These are phyloP conservation scores for Fusarium nematophilum DNA, from an alignment of 2,329 filamentous ascomycete species.

Conservation along the genomic window DNA sequence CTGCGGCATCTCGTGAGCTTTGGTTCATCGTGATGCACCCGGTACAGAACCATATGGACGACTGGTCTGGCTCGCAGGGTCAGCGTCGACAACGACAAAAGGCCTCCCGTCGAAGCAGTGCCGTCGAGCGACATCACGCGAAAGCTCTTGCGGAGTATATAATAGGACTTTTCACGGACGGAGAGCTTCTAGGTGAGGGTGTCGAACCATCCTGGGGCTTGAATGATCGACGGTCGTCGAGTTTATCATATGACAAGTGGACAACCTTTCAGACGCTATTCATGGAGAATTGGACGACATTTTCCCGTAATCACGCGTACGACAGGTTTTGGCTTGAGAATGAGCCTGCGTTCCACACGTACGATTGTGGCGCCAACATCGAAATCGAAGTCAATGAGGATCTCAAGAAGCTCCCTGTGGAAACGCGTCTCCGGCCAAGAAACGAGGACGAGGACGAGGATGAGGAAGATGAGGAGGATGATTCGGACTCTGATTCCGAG, in stretches of 20 bases:
- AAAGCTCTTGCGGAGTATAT: not conserved
- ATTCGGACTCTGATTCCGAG: no score
- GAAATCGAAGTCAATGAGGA: not conserved
- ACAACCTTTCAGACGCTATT: not conserved
- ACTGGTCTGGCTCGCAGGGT: not conserved
- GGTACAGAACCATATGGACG: not conserved
- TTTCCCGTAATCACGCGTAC: not conserved
- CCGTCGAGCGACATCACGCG: not conserved
- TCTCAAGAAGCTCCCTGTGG: not conserved
- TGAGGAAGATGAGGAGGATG: not conserved
- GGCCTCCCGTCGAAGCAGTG: not conserved
- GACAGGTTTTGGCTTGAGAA: not conserved
- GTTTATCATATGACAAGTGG: not conserved
- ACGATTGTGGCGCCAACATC: not conserved
- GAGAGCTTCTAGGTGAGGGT: not conserved
- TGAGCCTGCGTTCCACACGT: not conserved
- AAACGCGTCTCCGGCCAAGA: not conserved
- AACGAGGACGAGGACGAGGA: not conserved
- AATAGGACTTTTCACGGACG: not conserved
- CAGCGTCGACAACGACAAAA: not conserved
- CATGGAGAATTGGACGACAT: not conserved
- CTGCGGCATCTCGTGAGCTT: not conserved
- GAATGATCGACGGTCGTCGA: not conserved
- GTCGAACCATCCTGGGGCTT: not conserved
- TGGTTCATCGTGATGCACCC: conserved; percentile 10